These are phyloP conservation scores for Coemansia sp. DNA, from an alignment of 192 early-diverging fungal genomes.

Conservation along the genomic window DNA sequence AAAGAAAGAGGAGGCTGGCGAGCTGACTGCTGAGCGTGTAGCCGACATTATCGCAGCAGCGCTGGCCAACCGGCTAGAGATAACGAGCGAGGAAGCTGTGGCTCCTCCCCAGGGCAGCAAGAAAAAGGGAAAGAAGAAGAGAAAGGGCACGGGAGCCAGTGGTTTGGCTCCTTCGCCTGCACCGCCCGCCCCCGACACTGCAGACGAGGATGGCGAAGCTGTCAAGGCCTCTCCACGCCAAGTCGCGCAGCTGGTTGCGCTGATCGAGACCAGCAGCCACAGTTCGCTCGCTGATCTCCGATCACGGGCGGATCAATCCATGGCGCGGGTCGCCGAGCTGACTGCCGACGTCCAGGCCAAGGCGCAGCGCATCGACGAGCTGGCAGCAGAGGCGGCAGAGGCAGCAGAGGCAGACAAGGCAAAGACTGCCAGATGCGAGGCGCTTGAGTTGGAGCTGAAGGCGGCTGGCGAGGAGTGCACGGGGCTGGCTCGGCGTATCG, in stretches of 20 bases:
- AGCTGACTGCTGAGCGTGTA: constrained; percentile 20
- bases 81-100: background rate
- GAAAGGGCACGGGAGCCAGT: constrained; percentile 19
- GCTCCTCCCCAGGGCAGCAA: constrained; percentile 2
- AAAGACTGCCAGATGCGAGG: background rate
- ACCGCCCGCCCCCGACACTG: background rate
- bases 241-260: constrained; percentile 23
- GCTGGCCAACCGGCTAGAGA: constrained; percentile 10
- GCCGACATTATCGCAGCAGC: constrained; percentile 29
- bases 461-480: background rate
- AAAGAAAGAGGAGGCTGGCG: background rate
- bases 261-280: constrained; percentile 33
- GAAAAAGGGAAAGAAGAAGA: constrained; percentile 38
- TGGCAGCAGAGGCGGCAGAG: background rate
- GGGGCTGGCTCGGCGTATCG: no score
- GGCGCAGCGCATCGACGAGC: background rate
- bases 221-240: constrained; percentile 16
- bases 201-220: background rate
- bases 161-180: constrained; percentile 15
- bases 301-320: constrained; percentile 10
- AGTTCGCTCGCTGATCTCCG: constrained; percentile 4
- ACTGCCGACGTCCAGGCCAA: background rate
- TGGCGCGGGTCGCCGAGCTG: background rate
- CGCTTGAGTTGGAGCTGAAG: background rate
- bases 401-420: background rate